phyloP scores from a whole-genome alignment of 768 basidiomycete species.

The Agrocybe praecox region DNA sequence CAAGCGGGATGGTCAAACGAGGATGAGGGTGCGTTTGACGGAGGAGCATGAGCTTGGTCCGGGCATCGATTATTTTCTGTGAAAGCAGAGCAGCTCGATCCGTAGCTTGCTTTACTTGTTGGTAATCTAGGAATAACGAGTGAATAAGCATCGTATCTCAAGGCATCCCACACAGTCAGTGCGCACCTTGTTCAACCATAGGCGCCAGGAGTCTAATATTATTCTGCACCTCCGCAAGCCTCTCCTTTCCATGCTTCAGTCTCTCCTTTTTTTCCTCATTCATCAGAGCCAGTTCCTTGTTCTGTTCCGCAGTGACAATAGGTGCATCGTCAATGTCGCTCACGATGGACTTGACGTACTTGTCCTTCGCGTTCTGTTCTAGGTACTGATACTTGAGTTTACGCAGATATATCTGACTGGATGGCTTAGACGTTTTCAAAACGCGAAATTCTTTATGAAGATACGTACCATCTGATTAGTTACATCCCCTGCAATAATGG shows the following conservation, averaged over 20 bases:
- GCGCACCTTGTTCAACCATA: slow-evolving; percentile 72
- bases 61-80: slow-evolving; percentile 81
- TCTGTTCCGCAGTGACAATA: slow-evolving; percentile 78
- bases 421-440: neutral
- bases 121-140: slow-evolving; percentile 49
- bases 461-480: slow-evolving; percentile 59
- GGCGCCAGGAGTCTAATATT: slow-evolving; percentile 68
- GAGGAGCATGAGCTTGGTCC: slow-evolving; percentile 77
- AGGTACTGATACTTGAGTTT: slow-evolving; percentile 90
- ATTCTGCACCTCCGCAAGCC: slow-evolving; percentile 59
- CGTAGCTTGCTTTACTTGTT: slow-evolving; percentile 52
- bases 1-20: slow-evolving; percentile 74
- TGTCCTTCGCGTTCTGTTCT: slow-evolving; percentile 89
- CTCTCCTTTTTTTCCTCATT: slow-evolving; percentile 75
- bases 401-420: slow-evolving; percentile 57
- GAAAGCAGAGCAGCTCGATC: slow-evolving; percentile 61
- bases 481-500: slow-evolving; percentile 58
- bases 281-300: slow-evolving; percentile 57
- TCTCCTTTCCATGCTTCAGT: slow-evolving; percentile 65
- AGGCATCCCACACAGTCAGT: too few species aligned
- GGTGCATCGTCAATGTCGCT: slow-evolving; percentile 85
- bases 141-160: too few species aligned
- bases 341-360: slow-evolving; percentile 85
- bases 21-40: slow-evolving; percentile 81
- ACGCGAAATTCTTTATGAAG: neutral